These are phyloP conservation scores for Sporothrix pseudoabietina DNA, from an alignment of 2,329 filamentous ascomycete species.

Conservation along the genomic window DNA sequence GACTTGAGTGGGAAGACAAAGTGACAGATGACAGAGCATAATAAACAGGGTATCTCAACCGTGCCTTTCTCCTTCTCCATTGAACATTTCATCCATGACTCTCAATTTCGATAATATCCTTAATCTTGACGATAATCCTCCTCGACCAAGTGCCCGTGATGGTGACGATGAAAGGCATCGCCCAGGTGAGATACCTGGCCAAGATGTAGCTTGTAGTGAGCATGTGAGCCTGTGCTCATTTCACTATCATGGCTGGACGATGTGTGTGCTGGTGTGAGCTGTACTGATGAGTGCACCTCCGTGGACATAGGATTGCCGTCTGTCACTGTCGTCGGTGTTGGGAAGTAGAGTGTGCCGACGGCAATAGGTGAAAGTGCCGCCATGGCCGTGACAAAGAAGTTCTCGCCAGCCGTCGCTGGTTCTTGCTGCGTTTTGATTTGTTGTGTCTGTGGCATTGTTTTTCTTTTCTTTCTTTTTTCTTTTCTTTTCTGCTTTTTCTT, in stretches of 20 bases:
- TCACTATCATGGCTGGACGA: background rate
- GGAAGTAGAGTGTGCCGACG: background rate
- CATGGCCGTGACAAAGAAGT: background rate
- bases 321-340: background rate
- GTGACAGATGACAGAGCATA: background rate
- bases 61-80: background rate
- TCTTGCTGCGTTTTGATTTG: background rate
- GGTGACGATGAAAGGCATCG: background rate
- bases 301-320: background rate
- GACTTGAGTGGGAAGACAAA: background rate
- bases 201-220: background rate
- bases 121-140: background rate
- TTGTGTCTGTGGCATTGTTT: slow-evolving; percentile 2
- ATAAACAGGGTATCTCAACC: background rate
- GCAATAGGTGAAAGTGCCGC: background rate
- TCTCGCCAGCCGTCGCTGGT: background rate
- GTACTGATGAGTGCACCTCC: background rate
- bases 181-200: background rate
- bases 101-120: background rate
- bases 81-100: no score
- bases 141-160: background rate
- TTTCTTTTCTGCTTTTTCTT: no score
- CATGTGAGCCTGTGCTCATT: background rate
- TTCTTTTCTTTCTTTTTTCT: background rate
- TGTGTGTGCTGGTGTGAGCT: background rate